Evolutionary conservation across 345 rosid species (phyloP).

Genomic region (Stellera chamaejasme): DNA sequence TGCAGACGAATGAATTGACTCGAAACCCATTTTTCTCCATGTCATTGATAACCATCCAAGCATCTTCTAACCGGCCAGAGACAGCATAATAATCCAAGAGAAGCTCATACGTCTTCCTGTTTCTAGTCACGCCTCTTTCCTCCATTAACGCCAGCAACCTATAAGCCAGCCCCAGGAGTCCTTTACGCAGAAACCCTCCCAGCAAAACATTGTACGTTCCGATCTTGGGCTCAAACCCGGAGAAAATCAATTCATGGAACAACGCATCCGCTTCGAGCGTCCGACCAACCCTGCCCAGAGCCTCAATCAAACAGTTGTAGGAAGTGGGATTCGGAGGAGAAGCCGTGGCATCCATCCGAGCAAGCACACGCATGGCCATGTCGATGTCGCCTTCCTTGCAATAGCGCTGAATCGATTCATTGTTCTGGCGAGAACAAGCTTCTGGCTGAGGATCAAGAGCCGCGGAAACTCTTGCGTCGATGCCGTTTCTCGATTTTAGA

Average conservation of each 20-base stretch:
- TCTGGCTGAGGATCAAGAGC: too few relatives aligned
- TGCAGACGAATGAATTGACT: slow-evolving; percentile 36
- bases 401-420: slow-evolving; percentile 31
- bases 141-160: slow-evolving; percentile 35
- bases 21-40: slow-evolving; percentile 38
- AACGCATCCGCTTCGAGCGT: slow-evolving; percentile 57
- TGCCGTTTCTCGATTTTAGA: too few relatives aligned
- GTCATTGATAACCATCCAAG: slow-evolving; percentile 46
- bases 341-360: slow-evolving; percentile 44
- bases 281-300: slow-evolving; percentile 39
- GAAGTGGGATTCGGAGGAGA: slow-evolving; percentile 27
- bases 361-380: slow-evolving; percentile 43
- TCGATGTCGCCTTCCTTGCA: slow-evolving; percentile 38
- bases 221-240: slow-evolving; percentile 26
- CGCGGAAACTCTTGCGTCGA: too few relatives aligned
- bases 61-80: slow-evolving; percentile 53
- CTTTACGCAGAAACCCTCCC: slow-evolving; percentile 47
- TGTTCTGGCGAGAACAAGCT: slow-evolving; percentile 13
- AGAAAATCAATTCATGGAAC: slow-evolving; percentile 36
- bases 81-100: slow-evolving; percentile 49
- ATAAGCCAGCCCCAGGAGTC: slow-evolving; percentile 35
- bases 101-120: slow-evolving; percentile 39
- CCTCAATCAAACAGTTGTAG: slow-evolving; percentile 35
- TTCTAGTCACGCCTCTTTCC: slow-evolving; percentile 20
- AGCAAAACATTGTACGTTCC: slow-evolving; percentile 39